phyloP scores from a whole-genome alignment of 768 basidiomycete genomes.

The Fistulinella prunicolor region DNA sequence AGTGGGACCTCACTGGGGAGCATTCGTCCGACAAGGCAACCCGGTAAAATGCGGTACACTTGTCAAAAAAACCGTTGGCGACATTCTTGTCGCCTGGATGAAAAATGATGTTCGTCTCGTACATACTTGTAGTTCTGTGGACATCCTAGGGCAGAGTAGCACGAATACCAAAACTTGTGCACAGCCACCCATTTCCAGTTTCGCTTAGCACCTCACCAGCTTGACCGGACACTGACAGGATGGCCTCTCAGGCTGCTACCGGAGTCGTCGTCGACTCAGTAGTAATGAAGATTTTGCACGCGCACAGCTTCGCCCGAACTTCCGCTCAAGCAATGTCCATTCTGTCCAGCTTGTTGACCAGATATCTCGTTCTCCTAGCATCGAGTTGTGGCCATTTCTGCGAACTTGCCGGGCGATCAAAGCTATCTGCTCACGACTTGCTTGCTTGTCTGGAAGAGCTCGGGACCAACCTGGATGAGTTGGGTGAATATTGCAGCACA shows the following conservation, averaged over 20 bases:
- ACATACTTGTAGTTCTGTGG: no score
- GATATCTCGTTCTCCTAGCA: slow-evolving; percentile 66
- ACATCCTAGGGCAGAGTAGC: no score
- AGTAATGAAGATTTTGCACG: slow-evolving; percentile 68
- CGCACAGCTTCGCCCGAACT: slow-evolving; percentile 72
- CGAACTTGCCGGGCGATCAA: slow-evolving; percentile 67
- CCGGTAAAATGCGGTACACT: no score
- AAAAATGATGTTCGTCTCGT: no score
- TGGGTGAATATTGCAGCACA: slow-evolving; percentile 59
- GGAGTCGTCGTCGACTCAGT: slow-evolving; percentile 65
- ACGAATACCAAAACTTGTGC: no score
- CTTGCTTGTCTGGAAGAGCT: slow-evolving; percentile 69
- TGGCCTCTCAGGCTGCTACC: slow-evolving; percentile 42
- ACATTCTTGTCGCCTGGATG: no score
- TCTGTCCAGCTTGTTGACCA: slow-evolving; percentile 72
- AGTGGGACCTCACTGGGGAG: slow-evolving; percentile 38
- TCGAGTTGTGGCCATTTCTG: slow-evolving; percentile 70
- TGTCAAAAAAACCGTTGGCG: no score
- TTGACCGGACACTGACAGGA: slow-evolving; percentile 1
- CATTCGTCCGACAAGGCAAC: slow-evolving; percentile 12
- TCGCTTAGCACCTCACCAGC: no score
- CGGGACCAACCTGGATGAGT: slow-evolving; percentile 67
- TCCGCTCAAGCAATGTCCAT: slow-evolving; percentile 69
- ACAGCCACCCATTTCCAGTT: no score
- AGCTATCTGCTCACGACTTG: slow-evolving; percentile 57